These are phyloP conservation scores for Bipolaris zeicola DNA, from an alignment of 2,329 filamentous ascomycete species.

Conservation along the genomic window DNA sequence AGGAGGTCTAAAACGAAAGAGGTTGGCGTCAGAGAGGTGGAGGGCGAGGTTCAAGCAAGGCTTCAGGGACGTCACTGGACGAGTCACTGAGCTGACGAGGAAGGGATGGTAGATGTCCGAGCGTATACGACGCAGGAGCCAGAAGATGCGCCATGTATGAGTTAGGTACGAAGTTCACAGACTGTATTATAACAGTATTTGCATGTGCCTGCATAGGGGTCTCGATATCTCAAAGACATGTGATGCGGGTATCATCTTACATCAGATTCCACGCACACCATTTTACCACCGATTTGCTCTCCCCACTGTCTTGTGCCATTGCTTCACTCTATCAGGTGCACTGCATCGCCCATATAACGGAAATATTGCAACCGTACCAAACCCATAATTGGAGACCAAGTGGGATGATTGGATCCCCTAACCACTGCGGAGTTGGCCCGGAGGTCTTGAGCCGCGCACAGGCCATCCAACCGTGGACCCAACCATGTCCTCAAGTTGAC, in stretches of 20 bases:
- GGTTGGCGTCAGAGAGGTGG: conserved; percentile 72
- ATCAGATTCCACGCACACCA: not conserved
- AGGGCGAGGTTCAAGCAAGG: conserved; percentile 69
- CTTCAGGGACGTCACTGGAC: conserved; percentile 67
- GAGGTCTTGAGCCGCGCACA: conserved; percentile 11
- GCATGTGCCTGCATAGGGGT: conserved; percentile 3
- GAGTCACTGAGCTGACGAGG: conserved; percentile 72
- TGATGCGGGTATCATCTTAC: not conserved
- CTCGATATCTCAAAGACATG: not conserved
- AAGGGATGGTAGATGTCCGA: conserved; percentile 73
- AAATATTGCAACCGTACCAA: not conserved
- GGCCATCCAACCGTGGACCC: conserved; percentile 7
- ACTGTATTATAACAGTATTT: conserved; percentile 7
- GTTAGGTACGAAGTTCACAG: conserved; percentile 4
- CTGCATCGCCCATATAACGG: not conserved
- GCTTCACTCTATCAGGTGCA: too few species aligned
- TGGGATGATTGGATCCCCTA: not conserved
- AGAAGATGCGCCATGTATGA: not conserved
- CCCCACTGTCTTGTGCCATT: not conserved
- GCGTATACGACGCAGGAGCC: not conserved
- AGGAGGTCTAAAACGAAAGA: conserved; percentile 76
- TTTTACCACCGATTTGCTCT: not conserved
- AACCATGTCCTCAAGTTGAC: conserved; percentile 14
- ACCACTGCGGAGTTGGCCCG: conserved; percentile 9
- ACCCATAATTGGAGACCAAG: not conserved